Percentiles rank a stretch among this genome's conserved stretches.
These are phyloP conservation scores for Hymenoscyphus linearis DNA, from an alignment of 2,329 filamentous ascomycete species.

Conservation along the genomic window DNA sequence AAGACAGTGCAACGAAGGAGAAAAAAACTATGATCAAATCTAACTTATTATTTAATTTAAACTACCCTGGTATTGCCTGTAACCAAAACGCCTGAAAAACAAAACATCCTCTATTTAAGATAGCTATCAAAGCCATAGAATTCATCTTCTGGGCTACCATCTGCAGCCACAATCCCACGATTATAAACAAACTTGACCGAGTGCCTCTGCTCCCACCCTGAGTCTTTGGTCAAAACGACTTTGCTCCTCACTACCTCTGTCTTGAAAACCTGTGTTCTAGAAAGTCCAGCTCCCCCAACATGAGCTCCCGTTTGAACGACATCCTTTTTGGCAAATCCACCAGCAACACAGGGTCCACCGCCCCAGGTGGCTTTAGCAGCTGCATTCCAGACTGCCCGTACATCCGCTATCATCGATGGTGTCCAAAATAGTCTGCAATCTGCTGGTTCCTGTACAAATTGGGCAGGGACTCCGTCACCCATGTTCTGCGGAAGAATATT, in stretches of 20 bases:
- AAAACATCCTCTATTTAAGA: neutral
- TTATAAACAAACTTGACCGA: constrained; percentile 6
- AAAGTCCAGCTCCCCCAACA: neutral
- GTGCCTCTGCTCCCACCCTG: constrained; percentile 4
- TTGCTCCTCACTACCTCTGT: constrained; percentile 9
- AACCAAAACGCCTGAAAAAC: neutral
- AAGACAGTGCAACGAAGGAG: too few species aligned
- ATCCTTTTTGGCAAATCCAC: constrained; percentile 12
- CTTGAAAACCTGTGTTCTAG: neutral
- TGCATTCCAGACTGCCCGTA: constrained; percentile 47
- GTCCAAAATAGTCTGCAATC: constrained; percentile 59
- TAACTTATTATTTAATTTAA: neutral
- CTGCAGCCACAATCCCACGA: neutral
- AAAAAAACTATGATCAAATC: too few species aligned
- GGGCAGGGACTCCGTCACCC: constrained; percentile 41
- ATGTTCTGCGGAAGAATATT: constrained; percentile 30
- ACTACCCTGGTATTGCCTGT: neutral
- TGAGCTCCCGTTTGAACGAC: neutral
- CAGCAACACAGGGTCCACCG: constrained; percentile 33
- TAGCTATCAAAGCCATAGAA: neutral
- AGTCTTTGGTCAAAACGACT: constrained; percentile 2
- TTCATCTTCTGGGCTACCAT: neutral
- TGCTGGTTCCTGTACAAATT: constrained; percentile 56
- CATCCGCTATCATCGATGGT: constrained; percentile 44
- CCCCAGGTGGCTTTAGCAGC: constrained; percentile 38